Conservation (phyloP, 2,329 filamentous ascomycete genomes). For the Corynespora cassiicola region DNA sequence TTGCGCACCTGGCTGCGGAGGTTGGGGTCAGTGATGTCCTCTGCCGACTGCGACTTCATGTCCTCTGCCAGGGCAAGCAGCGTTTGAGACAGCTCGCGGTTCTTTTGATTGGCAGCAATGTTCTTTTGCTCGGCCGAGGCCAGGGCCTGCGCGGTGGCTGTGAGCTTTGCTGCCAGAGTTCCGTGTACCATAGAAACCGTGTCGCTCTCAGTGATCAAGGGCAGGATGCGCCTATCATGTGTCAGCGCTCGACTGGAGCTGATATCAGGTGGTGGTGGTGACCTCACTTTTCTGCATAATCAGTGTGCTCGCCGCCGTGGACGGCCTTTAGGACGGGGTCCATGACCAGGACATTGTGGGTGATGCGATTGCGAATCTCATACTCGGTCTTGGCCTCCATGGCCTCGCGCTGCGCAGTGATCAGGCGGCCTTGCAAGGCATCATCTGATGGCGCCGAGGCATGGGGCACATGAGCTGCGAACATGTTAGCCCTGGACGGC, state of each 20-base stretch:
- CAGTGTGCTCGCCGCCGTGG: constrained; percentile 69
- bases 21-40: constrained; percentile 61
- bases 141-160: constrained; percentile 59
- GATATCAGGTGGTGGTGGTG: neutral
- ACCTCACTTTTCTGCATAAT: constrained; percentile 71
- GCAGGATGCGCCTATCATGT: constrained; percentile 66
- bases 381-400: constrained; percentile 75
- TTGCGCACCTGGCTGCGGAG: constrained; percentile 63
- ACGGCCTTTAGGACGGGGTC: constrained; percentile 81
- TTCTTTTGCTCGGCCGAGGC: constrained; percentile 65
- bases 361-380: constrained; percentile 71
- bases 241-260: constrained; percentile 12
- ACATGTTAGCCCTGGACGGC: constrained; percentile 27
- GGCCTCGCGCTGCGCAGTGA: constrained; percentile 66
- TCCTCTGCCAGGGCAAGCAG: constrained; percentile 69
- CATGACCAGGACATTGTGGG: constrained; percentile 72
- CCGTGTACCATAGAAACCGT: constrained; percentile 68
- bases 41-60: constrained; percentile 59
- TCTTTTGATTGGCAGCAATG: constrained; percentile 63
- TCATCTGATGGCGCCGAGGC: constrained; percentile 54
- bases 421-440: constrained; percentile 59
- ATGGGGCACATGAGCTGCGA: constrained; percentile 33
- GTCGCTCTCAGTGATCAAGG: constrained; percentile 72
- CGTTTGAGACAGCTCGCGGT: constrained; percentile 67
- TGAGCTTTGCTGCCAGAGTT: constrained; percentile 62